phyloP scores from a whole-genome alignment of 2,329 filamentous ascomycete species.

The Aspergillus carbonarius region DNA sequence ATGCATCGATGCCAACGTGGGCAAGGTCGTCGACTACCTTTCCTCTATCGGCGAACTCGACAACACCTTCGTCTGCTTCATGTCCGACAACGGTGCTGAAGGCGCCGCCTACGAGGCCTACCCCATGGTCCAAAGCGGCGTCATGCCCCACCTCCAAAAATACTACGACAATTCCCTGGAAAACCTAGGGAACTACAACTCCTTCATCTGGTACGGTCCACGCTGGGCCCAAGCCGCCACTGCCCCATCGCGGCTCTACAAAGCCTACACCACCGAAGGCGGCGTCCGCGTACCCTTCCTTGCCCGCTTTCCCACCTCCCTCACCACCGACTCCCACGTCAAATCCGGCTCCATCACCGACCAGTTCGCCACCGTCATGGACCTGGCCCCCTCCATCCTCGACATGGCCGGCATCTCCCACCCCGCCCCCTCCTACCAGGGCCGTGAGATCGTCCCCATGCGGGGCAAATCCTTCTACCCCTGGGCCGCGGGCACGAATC shows the following conservation, averaged over 20 bases:
- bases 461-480: slow-evolving; percentile 50
- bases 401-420: slow-evolving; percentile 47
- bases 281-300: slow-evolving; percentile 56
- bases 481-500: slow-evolving; percentile 37
- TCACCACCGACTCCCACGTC: slow-evolving; percentile 22
- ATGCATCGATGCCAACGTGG: slow-evolving; percentile 60
- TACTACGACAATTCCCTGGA: slow-evolving; percentile 54
- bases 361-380: slow-evolving; percentile 56
- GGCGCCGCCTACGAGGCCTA: slow-evolving; percentile 59
- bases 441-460: slow-evolving; percentile 53
- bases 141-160: slow-evolving; percentile 55
- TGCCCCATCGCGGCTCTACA: slow-evolving; percentile 51
- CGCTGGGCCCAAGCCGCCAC: slow-evolving; percentile 58
- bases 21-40: slow-evolving; percentile 59
- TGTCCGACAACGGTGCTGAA: slow-evolving; percentile 64
- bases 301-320: slow-evolving; percentile 42
- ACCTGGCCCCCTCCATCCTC: slow-evolving; percentile 49
- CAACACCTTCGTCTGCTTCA: slow-evolving; percentile 64
- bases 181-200: slow-evolving; percentile 51
- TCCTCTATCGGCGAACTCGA: slow-evolving; percentile 58
- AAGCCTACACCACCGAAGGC: slow-evolving; percentile 51
- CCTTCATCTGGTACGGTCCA: slow-evolving; percentile 62
- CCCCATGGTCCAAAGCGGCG: slow-evolving; percentile 55
- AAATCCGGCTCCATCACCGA: slow-evolving; percentile 45
- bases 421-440: slow-evolving; percentile 54